Evolutionary conservation across 192 early-diverging fungal genomes (phyloP).

Genomic region (Coemansia furcata): DNA sequence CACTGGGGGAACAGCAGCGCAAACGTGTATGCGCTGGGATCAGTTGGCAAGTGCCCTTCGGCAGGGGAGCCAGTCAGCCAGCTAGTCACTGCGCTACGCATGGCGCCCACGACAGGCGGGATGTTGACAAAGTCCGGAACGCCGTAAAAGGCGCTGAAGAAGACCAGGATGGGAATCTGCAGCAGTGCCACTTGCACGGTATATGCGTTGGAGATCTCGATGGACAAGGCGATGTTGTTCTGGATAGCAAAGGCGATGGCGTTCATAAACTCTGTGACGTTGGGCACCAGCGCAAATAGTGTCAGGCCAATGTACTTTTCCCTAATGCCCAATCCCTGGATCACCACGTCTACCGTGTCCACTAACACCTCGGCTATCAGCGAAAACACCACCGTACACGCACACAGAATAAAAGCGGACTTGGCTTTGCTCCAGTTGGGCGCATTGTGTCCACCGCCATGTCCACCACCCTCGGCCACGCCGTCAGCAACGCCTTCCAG

Average conservation of each 20-base stretch:
- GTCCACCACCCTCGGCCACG: conserved; percentile 64
- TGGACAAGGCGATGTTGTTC: conserved; percentile 79
- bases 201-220: conserved; percentile 97
- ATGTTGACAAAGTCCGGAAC: conserved; percentile 40
- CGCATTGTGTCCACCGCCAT: conserved; percentile 78
- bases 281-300: conserved; percentile 93
- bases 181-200: conserved; percentile 91
- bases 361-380: conserved; percentile 94
- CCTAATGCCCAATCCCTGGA: conserved; percentile 63
- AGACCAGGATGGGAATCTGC: conserved; percentile 93
- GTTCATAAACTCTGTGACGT: conserved; percentile 91
- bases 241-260: conserved; percentile 93
- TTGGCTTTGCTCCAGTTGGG: conserved; percentile 89
- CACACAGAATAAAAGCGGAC: conserved; percentile 73
- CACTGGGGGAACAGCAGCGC: conserved; percentile 71
- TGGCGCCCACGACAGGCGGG: conserved; percentile 6
- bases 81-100: conserved; percentile 15
- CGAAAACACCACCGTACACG: conserved; percentile 80
- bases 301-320: conserved; percentile 93
- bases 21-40: conserved; percentile 54
- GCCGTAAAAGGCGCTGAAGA: conserved; percentile 69
- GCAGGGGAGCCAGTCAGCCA: conserved; percentile 10
- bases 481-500: conserved; percentile 38
- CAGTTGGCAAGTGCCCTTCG: conserved; percentile 42
- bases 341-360: conserved; percentile 76